Evolutionary conservation across 73 alveolate genomes (phyloP).

Genomic region (Tetrahymena thermophila): DNA sequence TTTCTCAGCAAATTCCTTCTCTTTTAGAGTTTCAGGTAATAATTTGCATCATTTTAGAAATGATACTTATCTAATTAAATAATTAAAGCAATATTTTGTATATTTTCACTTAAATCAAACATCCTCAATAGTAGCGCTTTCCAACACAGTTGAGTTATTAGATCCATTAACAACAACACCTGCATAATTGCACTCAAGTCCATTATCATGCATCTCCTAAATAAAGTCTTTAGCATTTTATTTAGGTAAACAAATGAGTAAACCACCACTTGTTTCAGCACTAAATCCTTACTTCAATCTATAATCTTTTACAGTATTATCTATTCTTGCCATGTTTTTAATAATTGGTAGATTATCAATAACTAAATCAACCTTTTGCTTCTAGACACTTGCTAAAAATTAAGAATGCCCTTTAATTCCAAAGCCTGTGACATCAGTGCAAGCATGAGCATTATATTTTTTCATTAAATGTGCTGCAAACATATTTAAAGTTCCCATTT

Average conservation of each 20-base stretch:
- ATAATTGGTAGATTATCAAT: conserved; percentile 65
- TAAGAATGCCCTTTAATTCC: conserved; percentile 97
- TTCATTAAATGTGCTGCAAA: conserved; percentile 65
- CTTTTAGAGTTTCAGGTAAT: neutral
- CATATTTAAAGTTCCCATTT: conserved; percentile 70
- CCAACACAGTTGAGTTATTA: neutral
- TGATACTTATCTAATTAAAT: neutral
- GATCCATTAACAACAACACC: neutral
- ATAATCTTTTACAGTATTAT: conserved; percentile 39
- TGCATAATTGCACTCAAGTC: neutral
- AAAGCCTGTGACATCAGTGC: conserved; percentile 99
- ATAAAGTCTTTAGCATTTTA: conserved; percentile 46
- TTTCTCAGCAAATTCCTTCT: neutral
- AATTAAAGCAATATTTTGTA: neutral
- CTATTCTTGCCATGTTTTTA: conserved; percentile 42
- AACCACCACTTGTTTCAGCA: conserved; percentile 95
- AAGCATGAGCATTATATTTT: conserved; percentile 77
- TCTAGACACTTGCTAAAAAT: conserved; percentile 80
- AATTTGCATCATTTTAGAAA: neutral
- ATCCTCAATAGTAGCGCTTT: neutral
- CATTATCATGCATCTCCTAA: conserved; percentile 37
- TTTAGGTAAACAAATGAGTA: conserved; percentile 48
- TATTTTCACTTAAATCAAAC: neutral
- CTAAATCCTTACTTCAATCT: conserved; percentile 61
- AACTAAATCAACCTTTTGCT: conserved; percentile 48